Evolutionary conservation across 2,329 filamentous ascomycete species (phyloP), one percentile per base, ranked within the genome.

Genomic region (Coleophoma eucalyptorum): DNA sequence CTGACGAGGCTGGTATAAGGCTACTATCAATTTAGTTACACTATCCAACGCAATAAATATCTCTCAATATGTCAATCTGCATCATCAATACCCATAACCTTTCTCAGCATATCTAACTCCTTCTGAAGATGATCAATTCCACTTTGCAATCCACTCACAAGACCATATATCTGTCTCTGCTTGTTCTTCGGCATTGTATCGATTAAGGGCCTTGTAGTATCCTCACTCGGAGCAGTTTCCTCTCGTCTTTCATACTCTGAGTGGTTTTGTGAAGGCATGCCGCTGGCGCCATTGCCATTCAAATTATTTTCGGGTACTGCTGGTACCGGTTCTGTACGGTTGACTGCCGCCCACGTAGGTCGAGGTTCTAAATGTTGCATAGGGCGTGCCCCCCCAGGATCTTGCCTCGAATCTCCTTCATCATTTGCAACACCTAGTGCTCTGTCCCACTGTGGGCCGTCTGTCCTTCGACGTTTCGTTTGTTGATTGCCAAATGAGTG

Each of bases 91-190:
- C 64, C 64, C 32, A 66, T 51, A 7, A 58, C 58, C 34, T 48
- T 60, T 50, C 64, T 65, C 40, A 66, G 46, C 12, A 55, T 50
- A 49, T 64, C 55, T 20, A 66, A 51, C 33, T 66, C 62, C 35
- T 55, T 51, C 32, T 64, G 62, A 11, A 66, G 52, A 55, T 64
- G 60, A 41, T 64, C 57, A 55, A 66, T 66, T 5, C 63, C 63
- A 8, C 60, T 58, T 37, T 65, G 60, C n/a, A 66, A 47, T 1
- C 64, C 64, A 50, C 59, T 62, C 4, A 65, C 49, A 10, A 66
- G 49, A 5, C 60, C 60, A 48, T 64, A 65, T 21, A 66, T 55
- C 35, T 65, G 62, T 38, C 63, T 52, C 46, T 66, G 64, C 47
- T 65, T 66, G 43, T 49, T 54, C 44, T 62, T 65, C 2, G 64